These are phyloP conservation scores for Helotiales sp. DNA, from an alignment of 2,329 filamentous ascomycete genomes.

Conservation along the genomic window DNA sequence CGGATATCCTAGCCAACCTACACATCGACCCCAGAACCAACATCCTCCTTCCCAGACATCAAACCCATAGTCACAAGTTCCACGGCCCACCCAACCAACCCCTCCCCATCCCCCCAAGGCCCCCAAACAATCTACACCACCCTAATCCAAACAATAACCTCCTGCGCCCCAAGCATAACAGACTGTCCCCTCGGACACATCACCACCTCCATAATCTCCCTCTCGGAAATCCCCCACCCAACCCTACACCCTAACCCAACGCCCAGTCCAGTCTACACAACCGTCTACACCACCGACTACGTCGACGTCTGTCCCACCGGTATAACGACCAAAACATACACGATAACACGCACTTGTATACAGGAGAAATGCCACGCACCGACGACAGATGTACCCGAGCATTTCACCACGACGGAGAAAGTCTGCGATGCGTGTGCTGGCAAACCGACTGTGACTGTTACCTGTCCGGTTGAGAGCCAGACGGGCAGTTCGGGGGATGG, in stretches of 20 bases:
- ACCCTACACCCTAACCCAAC: not conserved
- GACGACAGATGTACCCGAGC: not conserved
- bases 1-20: not conserved
- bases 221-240: not conserved
- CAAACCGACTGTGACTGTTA: slow-evolving; percentile 6
- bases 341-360: not conserved
- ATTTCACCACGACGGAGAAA: slow-evolving; percentile 7
- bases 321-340: slow-evolving; percentile 12
- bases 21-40: not conserved
- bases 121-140: not conserved
- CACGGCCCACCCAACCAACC: too few species aligned
- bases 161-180: not conserved
- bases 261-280: not conserved
- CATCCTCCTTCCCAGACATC: not conserved
- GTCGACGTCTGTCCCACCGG: slow-evolving; percentile 13
- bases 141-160: not conserved
- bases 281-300: slow-evolving; percentile 10
- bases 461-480: not conserved
- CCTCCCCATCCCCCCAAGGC: not conserved
- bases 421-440: slow-evolving; percentile 1
- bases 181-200: not conserved
- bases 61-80: too few species aligned
- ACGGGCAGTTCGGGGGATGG: not conserved
- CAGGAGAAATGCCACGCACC: not conserved
- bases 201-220: not conserved